Evolutionary conservation across 73 alveolate species (phyloP), one percentile per base, ranked within the genome.

Genomic region (Breviolum minutum): DNA sequence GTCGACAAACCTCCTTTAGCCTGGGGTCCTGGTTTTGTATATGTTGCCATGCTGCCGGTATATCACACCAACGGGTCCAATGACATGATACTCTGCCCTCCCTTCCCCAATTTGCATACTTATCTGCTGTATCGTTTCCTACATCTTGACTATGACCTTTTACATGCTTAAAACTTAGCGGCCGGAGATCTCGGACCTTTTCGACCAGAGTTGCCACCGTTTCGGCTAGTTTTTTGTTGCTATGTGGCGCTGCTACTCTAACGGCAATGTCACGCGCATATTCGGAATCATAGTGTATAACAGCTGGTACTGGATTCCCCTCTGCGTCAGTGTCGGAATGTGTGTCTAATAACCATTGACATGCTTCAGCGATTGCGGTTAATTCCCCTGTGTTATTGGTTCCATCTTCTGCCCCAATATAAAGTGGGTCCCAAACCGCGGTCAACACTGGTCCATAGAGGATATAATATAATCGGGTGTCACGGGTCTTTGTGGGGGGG

Each of bases 361-460:
- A 76, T 0, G 86, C 86, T 29, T 76, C 86, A 1, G n/a, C 86
- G 0, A 76, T 76, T 8, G 86, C 86, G 11, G 86, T 11, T 5
- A 76, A 26, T 27, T 88, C 95, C 48, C 95, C 95, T 48, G 95
- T 88, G 54, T 88, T 88, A 20, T 88, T 88, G 71, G 95, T 20
- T 24, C 69, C 74, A 48, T 13, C n/a, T 32, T 30, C 85, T 14
- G 85, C 95, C 61, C 95, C 95, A 20, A 88, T 13, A 7, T 0
- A 88, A 16, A 19, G 24, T 11, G 95, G 84, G n/a, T 88, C 95
- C 95, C 95, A 88, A 12, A 26, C 60, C 0, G 7, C 85, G 1
- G n/a, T 6, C 4, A 88, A 2, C 5, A 68, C 85, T 20, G 84
- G 95, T 0, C 85, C 84, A 32, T 13, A 88, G 9, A 88, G 20